Conservation (phyloP, 2,329 filamentous ascomycete genomes). For the Aureobasidium sp. region DNA sequence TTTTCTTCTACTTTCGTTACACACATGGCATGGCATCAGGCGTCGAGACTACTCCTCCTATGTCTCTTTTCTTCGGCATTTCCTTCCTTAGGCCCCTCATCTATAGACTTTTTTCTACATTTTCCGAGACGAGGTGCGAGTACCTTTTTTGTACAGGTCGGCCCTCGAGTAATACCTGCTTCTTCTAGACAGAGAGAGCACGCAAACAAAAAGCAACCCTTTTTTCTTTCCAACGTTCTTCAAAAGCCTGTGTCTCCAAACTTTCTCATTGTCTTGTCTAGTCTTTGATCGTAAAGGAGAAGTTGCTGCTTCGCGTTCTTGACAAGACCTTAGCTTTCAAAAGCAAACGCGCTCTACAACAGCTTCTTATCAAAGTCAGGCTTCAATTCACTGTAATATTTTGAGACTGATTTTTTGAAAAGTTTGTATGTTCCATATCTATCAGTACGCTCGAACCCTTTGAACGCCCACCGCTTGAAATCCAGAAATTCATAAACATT, state of each 20-base stretch:
- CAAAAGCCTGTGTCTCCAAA: neutral
- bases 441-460: neutral
- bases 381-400: neutral
- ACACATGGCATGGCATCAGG: neutral
- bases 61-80: neutral
- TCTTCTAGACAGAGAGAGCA: neutral
- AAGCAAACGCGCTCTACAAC: neutral
- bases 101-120: neutral
- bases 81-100: neutral
- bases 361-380: too few relatives aligned
- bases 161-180: neutral
- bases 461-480: neutral
- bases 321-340: too few relatives aligned
- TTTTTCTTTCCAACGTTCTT: neutral
- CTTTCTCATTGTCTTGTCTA: neutral
- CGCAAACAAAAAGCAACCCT: slow-evolving; percentile 7
- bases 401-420: neutral
- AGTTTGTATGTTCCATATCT: neutral
- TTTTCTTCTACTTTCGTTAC: neutral
- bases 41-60: slow-evolving; percentile 3
- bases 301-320: too few relatives aligned
- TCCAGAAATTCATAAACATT: neutral
- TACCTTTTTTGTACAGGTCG: neutral
- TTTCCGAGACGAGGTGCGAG: neutral
- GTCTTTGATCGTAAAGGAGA: too few relatives aligned